A percentile compares a stretch with the other conserved stretches of the same genome.
phyloP scores from a whole-genome alignment of 257 asterid species.

The Capsicum pubescens region DNA sequence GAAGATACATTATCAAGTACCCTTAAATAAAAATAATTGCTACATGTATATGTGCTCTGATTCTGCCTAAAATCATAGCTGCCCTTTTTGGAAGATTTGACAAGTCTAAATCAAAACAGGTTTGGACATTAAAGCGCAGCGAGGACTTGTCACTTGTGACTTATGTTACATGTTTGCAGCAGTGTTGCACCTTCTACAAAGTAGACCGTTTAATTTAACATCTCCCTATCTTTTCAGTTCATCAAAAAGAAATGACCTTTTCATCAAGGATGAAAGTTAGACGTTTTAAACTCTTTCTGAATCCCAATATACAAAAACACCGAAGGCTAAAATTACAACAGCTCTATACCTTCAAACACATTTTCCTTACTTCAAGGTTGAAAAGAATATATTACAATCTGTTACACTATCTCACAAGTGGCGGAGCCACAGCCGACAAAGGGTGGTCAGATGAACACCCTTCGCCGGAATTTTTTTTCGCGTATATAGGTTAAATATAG shows the following conservation, averaged over 20 bases:
- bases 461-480: too few species aligned
- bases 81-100: not conserved
- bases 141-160: not conserved
- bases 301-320: not conserved
- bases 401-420: not conserved
- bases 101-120: not conserved
- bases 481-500: too few species aligned
- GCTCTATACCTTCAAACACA: not conserved
- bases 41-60: not conserved
- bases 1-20: conserved; percentile 6
- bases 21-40: not conserved
- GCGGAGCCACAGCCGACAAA: too few species aligned
- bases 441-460: too few species aligned
- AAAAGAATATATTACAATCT: not conserved
- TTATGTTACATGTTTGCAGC: conserved; percentile 7
- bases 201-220: not conserved
- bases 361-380: not conserved
- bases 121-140: not conserved
- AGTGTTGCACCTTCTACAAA: not conserved
- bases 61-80: not conserved
- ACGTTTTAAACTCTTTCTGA: not conserved
- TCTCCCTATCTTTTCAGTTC: not conserved
- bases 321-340: not conserved
- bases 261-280: not conserved
- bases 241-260: not conserved